These are phyloP conservation scores for Ogataea nitratoaversa DNA, from an alignment of 805 yeast species.

Conservation along the genomic window DNA sequence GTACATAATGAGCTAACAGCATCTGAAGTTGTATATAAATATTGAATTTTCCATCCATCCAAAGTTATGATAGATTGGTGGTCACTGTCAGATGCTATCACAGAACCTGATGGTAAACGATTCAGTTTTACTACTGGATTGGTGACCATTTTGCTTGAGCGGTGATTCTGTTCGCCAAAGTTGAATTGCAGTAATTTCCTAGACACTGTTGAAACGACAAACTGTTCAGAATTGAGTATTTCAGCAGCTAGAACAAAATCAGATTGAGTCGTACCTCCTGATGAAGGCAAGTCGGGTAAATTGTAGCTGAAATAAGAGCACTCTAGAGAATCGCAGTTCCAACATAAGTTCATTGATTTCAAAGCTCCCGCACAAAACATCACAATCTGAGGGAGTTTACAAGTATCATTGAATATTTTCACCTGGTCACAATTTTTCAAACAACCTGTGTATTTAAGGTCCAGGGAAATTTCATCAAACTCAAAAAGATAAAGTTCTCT, in stretches of 20 bases:
- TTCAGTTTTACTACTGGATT: neutral
- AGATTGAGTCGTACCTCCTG: neutral
- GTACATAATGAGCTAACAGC: neutral
- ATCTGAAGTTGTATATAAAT: slow-evolving; percentile 1
- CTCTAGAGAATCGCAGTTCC: too few relatives aligned
- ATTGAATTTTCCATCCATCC: neutral
- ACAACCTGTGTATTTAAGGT: neutral
- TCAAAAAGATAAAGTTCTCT: neutral
- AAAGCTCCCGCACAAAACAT: neutral
- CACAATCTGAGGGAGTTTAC: neutral
- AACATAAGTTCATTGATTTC: neutral
- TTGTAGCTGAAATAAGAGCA: too few relatives aligned
- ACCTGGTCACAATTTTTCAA: neutral
- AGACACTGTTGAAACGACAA: neutral
- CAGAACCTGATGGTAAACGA: neutral
- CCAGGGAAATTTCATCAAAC: neutral
- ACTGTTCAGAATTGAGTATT: neutral
- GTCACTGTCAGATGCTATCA: neutral
- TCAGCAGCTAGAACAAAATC: neutral
- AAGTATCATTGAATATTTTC: neutral
- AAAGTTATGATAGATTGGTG: neutral
- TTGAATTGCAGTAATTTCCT: neutral
- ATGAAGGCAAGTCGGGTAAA: too few relatives aligned
- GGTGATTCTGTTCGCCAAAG: neutral
- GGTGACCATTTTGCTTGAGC: neutral